Percentiles rank a stretch among this genome's conserved stretches.
phyloP scores from a whole-genome alignment of 164 flowering plant genomes.

The Vitis labrusca region DNA sequence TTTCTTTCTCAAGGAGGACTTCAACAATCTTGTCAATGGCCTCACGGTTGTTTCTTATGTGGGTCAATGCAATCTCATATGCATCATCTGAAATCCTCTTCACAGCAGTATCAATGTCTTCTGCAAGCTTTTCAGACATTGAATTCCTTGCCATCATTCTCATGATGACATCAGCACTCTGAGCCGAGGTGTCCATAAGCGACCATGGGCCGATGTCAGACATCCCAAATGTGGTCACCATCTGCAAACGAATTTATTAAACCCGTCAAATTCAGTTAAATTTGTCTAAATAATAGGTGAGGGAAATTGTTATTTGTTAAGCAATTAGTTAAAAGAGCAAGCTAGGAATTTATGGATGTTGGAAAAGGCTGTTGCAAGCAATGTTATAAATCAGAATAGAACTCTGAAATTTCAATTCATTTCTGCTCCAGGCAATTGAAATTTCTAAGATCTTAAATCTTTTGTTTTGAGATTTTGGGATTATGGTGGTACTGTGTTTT shows the following conservation, averaged over 20 bases:
- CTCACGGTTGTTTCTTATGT: conserved; percentile 74
- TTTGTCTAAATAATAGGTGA: not conserved
- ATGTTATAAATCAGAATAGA: not conserved
- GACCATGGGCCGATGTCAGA: conserved; percentile 94
- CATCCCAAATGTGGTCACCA: conserved; percentile 89
- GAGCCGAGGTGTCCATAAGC: conserved; percentile 74
- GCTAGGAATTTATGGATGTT: not conserved
- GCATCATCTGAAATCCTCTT: conserved; percentile 72
- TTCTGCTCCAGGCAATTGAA: not conserved
- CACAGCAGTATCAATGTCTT: conserved; percentile 74
- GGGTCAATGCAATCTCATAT: conserved; percentile 69
- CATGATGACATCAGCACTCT: conserved; percentile 79
- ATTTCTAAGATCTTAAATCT: not conserved
- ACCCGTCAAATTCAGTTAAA: not conserved
- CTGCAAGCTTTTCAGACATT: conserved; percentile 86
- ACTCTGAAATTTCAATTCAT: not conserved
- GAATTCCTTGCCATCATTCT: conserved; percentile 93
- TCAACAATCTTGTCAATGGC: conserved; percentile 91
- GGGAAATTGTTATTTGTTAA: not conserved
- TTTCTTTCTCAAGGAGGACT: conserved; percentile 80
- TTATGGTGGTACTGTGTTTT: no score
- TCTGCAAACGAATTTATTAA: conserved; percentile 37
- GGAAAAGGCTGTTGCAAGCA: not conserved
- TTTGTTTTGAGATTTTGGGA: no score
- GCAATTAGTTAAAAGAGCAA: not conserved